Conservation (phyloP, 106 monocot species). For the Dioscorea dumetorum region DNA sequence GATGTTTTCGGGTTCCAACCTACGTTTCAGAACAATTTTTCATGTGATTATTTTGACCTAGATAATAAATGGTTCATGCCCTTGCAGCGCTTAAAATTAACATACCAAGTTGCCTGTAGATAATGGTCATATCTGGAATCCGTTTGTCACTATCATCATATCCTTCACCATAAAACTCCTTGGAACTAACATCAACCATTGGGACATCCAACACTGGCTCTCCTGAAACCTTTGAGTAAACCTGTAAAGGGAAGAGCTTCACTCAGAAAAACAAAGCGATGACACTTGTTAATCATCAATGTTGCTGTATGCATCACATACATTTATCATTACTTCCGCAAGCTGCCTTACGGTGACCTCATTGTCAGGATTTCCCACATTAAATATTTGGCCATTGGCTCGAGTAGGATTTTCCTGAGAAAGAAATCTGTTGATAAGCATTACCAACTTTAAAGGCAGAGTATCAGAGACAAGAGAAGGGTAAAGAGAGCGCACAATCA, state of each 20-base stretch:
- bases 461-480: background rate
- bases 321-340: constrained; percentile 67
- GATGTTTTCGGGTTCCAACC: constrained; percentile 73
- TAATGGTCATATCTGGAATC: constrained; percentile 80
- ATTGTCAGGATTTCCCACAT: constrained; percentile 71
- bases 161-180: constrained; percentile 70
- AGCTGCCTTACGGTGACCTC: constrained; percentile 69
- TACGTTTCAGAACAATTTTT: constrained; percentile 5
- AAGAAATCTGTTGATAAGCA: background rate
- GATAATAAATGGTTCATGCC: no score
- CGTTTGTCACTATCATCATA: constrained; percentile 73
- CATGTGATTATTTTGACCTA: no score
- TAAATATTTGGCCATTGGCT: constrained; percentile 62
- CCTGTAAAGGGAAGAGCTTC: constrained; percentile 16
- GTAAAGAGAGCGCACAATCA: constrained; percentile 35
- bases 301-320: constrained; percentile 6
- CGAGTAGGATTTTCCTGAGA: constrained; percentile 63
- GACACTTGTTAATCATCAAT: background rate
- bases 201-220: constrained; percentile 40
- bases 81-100: background rate
- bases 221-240: constrained; percentile 57
- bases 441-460: background rate
- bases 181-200: constrained; percentile 57
- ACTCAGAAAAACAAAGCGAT: background rate
- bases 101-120: constrained; percentile 65